Percentiles rank a stretch among this genome's conserved stretches.
phyloP scores from a whole-genome alignment of 768 basidiomycete genomes.

The Boletus sp. region DNA sequence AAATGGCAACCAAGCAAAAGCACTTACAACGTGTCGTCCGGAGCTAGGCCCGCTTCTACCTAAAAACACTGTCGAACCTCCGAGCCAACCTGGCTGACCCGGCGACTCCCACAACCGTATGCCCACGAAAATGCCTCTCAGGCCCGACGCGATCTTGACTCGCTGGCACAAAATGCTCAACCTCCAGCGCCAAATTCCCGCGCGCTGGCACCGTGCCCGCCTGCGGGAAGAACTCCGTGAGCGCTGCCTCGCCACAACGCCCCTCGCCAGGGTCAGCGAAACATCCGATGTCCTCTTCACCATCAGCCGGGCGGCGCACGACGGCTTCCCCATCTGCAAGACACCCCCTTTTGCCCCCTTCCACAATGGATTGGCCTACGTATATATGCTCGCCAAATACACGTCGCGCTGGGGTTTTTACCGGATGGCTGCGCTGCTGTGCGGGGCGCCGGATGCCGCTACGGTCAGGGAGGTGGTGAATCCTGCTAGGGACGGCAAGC shows the following conservation, averaged over 20 bases:
- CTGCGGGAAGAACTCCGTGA: conserved; percentile 8
- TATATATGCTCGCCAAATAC: conserved; percentile 14
- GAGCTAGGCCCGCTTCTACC: neutral
- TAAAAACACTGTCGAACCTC: neutral
- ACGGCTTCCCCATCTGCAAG: conserved; percentile 12
- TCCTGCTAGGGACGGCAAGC: conserved; percentile 12
- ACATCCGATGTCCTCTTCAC: conserved; percentile 14
- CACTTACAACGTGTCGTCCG: no score
- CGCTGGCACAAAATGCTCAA: conserved; percentile 9
- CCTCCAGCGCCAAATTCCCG: conserved; percentile 8
- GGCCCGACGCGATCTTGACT: conserved; percentile 5
- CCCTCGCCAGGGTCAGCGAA: conserved; percentile 10
- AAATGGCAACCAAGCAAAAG: no score
- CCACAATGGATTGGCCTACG: conserved; percentile 8
- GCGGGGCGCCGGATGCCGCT: conserved; percentile 10
- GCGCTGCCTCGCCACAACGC: conserved; percentile 10
- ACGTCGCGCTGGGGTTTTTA: conserved; percentile 15
- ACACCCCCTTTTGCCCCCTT: conserved; percentile 10
- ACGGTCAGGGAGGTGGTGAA: conserved; percentile 13
- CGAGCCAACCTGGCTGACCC: neutral
- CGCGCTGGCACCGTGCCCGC: conserved; percentile 6
- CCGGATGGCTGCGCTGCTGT: conserved; percentile 13
- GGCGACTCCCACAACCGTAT: neutral
- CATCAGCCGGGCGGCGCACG: conserved; percentile 12
- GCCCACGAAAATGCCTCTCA: conserved; percentile 4